A percentile compares a stretch with the other conserved stretches of the same genome.
These are phyloP conservation scores for Chlorella sp. DNA, from an alignment of 139 green algal species.

Conservation along the genomic window DNA sequence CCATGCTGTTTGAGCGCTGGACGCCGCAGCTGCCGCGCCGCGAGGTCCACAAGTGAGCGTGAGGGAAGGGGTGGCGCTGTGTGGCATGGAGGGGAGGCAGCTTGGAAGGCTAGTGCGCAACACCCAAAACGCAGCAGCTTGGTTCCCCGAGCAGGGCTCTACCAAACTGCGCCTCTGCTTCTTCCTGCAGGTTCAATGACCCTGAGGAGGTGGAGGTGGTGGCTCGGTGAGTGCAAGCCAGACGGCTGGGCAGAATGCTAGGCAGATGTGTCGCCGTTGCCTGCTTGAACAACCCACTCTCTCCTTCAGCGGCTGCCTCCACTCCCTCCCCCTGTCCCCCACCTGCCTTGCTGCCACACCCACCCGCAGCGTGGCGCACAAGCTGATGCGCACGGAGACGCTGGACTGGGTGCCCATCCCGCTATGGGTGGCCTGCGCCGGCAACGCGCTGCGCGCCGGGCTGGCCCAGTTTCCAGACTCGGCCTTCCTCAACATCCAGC, in stretches of 20 bases:
- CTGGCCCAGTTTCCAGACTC: slow-evolving; percentile 26
- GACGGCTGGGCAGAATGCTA: background rate
- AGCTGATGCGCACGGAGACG: background rate
- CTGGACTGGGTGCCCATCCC: slow-evolving; percentile 7
- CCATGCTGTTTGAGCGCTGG: slow-evolving; percentile 7
- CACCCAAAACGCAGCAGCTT: no score
- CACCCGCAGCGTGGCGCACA: slow-evolving; percentile 9
- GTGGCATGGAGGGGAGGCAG: no score
- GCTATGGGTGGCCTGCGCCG: background rate
- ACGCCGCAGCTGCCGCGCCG: background rate
- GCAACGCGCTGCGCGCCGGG: slow-evolving; percentile 1
- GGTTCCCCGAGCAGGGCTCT: no score
- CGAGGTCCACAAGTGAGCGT: slow-evolving; percentile 1
- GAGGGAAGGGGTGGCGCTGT: no score
- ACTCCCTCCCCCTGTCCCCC: background rate
- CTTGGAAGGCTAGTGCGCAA: no score
- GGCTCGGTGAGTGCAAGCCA: background rate
- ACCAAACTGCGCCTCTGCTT: no score
- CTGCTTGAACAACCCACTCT: background rate
- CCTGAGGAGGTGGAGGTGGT: slow-evolving; percentile 19
- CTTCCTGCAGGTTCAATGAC: background rate
- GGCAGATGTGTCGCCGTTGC: background rate
- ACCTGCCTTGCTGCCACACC: background rate
- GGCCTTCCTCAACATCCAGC: slow-evolving; percentile 16
- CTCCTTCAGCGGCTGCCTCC: background rate